Conservation (phyloP, 2,329 filamentous ascomycete genomes). For the Ceratocystis diversiconidia region DNA sequence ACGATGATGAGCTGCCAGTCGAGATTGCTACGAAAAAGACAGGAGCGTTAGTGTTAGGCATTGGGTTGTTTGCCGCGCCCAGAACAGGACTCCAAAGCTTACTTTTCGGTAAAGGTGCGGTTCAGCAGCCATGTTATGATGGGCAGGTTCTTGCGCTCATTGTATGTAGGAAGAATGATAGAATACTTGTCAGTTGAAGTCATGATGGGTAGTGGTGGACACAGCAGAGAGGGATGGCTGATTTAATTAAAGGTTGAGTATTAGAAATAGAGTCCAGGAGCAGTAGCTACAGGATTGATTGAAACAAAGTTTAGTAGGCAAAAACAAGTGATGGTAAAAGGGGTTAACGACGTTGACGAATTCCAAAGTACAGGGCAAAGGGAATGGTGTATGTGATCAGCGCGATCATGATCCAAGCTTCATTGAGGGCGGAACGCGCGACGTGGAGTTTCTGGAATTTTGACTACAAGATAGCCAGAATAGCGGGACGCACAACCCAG, state of each 20-base stretch:
- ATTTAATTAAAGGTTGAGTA: background rate
- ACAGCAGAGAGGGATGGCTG: background rate
- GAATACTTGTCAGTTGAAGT: conserved; percentile 68
- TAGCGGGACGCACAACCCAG: background rate
- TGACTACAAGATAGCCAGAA: background rate
- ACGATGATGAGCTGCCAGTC: conserved; percentile 97
- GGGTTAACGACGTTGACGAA: background rate
- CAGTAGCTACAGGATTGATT: background rate
- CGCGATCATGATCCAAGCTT: conserved; percentile 5
- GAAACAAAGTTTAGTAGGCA: background rate
- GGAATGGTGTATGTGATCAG: background rate
- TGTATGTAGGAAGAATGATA: conserved; percentile 94
- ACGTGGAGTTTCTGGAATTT: conserved; percentile 12
- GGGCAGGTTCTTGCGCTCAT: conserved; percentile 92
- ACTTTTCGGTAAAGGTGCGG: conserved; percentile 83
- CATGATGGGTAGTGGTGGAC: conserved; percentile 26
- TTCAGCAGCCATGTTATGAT: conserved; percentile 91
- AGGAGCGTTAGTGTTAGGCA: background rate
- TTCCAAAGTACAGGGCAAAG: background rate
- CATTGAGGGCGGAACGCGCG: conserved; percentile 1
- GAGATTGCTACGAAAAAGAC: conserved; percentile 48
- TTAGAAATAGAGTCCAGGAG: background rate
- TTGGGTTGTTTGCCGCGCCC: background rate
- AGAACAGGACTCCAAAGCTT: conserved; percentile 24
- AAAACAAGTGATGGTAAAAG: background rate